Base-by-base conservation (phyloP, 441 rosid genomes). In the Capsella rubella region DNA sequence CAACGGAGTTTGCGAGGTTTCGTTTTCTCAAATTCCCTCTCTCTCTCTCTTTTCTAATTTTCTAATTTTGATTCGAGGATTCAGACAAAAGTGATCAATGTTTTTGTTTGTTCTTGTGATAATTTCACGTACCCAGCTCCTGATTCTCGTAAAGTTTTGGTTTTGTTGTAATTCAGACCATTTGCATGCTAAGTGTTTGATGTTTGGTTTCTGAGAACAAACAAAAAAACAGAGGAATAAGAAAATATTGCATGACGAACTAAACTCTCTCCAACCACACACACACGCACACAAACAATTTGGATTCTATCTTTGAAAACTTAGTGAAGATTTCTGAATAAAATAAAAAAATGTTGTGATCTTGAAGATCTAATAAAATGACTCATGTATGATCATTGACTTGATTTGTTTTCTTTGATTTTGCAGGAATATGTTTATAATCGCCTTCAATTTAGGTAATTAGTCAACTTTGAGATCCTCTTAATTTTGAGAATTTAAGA, bases 1-100 rank as follows among this genome's bases (percentile, higher is more conserved):
- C 68, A 95, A 95, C 72, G 99, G 99, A 73, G 74, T 95, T 73
- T 95, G 97, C 64, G 98, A 94, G 99, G 97, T 91, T 21, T 81
- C 72, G 45, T 35, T 31, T 53, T 34, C 37, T 3, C 12, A 0
- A 34, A 3, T 59, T n/a, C 9, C 46, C 46, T 45, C 25, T 21
- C 18, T 51, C 10, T 18, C 21, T 29, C 3, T 10, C 37, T 27
- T 28, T 3, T 60, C 39, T 18, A 6, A 2, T 4, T 34, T 21
- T 46, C 43, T 1, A 1, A 2, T 7, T 16, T 47, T 15, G 11
- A 15, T 15, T 47, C 16, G 16, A 43, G 25, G 42, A 31, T 51
- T 50, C 25, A 29, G 46, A 55, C 9, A 34, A 18, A 35, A 10
- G n/a, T n/a, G 2, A 16, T 50, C 39, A 18, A 10, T 45, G 40